Evolutionary conservation across 495 filamentous ascomycete species (phyloP).

Genomic region (Xylaria scruposa): DNA sequence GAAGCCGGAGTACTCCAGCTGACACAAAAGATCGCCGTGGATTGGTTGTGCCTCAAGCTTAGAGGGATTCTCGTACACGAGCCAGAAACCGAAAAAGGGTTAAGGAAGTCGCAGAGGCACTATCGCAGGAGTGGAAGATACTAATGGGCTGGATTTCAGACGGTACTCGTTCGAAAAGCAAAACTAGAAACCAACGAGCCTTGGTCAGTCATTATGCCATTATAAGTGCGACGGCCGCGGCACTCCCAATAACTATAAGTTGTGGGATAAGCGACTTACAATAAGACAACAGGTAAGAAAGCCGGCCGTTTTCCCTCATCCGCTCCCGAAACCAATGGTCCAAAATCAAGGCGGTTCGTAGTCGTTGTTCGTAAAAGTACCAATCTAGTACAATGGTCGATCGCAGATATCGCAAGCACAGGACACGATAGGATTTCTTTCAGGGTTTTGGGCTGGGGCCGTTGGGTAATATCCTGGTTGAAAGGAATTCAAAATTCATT

Average conservation of each 20-base stretch:
- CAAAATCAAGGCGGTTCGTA: not conserved
- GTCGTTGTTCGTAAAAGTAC: not conserved
- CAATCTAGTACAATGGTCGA: not conserved
- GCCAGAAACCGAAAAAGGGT: not conserved
- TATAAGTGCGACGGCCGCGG: conserved; percentile 4
- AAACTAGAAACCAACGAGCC: conserved; percentile 18
- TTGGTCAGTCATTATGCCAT: conserved; percentile 17
- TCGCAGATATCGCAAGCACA: conserved; percentile 5
- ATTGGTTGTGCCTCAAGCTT: conserved; percentile 8
- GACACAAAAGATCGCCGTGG: not conserved
- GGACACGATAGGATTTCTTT: conserved; percentile 6
- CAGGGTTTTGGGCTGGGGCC: conserved; percentile 13
- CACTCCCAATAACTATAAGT: not conserved
- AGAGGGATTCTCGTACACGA: conserved; percentile 11
- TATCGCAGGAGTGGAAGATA: conserved; percentile 14
- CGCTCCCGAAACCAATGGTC: not conserved
- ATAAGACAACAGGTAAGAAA: conserved; percentile 1
- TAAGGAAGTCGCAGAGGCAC: not conserved
- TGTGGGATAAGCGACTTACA: conserved; percentile 19
- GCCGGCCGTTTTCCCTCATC: not conserved
- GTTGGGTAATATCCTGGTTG: not conserved
- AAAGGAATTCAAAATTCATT: conserved; percentile 9
- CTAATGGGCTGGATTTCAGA: not conserved
- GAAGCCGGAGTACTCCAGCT: not conserved
- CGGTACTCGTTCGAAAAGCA: conserved; percentile 15